Evolutionary conservation across 768 basidiomycete genomes (phyloP), one percentile per base, ranked within the genome.

Genomic region (Mycena alexandri): DNA sequence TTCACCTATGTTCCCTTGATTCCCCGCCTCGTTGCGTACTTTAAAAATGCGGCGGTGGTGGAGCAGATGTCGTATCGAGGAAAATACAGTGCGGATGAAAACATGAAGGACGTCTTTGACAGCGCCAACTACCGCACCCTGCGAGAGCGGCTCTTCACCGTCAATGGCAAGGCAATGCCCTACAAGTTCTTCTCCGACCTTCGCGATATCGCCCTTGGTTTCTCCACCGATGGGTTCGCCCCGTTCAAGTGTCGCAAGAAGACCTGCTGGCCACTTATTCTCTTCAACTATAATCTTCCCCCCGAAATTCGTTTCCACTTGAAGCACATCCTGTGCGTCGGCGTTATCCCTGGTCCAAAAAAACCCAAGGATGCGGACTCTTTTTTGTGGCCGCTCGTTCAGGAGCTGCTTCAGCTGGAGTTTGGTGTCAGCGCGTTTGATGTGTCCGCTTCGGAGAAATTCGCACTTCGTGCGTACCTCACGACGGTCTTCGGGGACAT

Each of bases 341-440:
- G 83, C 14, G 74, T 85, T 51, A 83, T 87, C 52, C 85, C 84
- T 1, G 83, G 86, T 0, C 85, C 84, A 0, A 78, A 79, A 19
- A 80, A 81, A 43, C 82, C 85, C 0, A 73, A 77, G n/a, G 81
- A 85, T 63, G 34, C 79, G 1, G 79, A 79, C 47, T 87, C 86
- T 0, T 87, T 86, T 56, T 70, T 82, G 0, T 79, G 71, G 51
- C 85, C 84, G 0, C 56, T 83, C 5, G 68, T 83, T 2, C 63
- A 82, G n/a, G 84, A 87, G 62, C 65, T 80, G 7, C 29, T 78
- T 0, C 53, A 72, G 14, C 77, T 85, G 0, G 78, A 75, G 0
- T 16, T 61, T n/a, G 85, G 85, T 3, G 75, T 85, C 6, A 29
- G n/a, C 1, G 78, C 82, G 0, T 82, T 75, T 48, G 73, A 81